Evolutionary conservation across 2,329 filamentous ascomycete genomes (phyloP), one percentile per base, ranked within the genome.

Genomic region (Arachnomyces sp.): DNA sequence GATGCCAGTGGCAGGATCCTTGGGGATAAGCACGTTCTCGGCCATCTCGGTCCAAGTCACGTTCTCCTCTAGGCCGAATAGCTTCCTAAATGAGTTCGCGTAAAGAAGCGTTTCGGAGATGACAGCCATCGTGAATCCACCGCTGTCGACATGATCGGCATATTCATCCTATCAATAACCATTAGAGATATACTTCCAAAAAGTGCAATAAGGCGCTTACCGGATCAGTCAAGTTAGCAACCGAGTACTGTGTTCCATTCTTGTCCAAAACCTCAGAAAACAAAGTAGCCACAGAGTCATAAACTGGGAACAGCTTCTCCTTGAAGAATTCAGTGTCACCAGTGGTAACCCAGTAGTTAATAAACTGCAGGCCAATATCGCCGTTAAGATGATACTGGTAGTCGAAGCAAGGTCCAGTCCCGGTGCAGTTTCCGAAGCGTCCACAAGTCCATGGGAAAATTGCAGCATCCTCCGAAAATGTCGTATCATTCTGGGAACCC

Each of bases 351-450:
- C 71, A 78, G 44, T 81, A 75, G 39, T 81, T 79, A 49, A 74
- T 68, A 43, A 81, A 64, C 1, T 76, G 69, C 20, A 82, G 63
- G 0, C 75, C 77, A 48, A 84, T 82, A 48, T 84, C 81, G 6
- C 79, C 77, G 49, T 84, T 84, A 29, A 84, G 50, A 55, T 84
- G 81, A 50, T 84, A 85, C 54, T 84, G 71, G 48, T 84, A 84
- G 56, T 84, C 80, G 49, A 79, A 81, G 56, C 81, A 84, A 17
- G 74, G 70, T 2, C 74, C 74, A 2, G 73, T 75, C 2, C 67
- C 71, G 0, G 81, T 84, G 51, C 81, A 84, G 50, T 84, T 84
- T 2, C 81, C 81, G 51, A 70, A 80, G 4, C 79, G 63, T 7
- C 76, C 79, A 49, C 74, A 75, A 0, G 79, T 84, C 81, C 81